Base-by-base conservation (phyloP, 495 filamentous ascomycete species). In the Tuber microsphaerosporum region DNA sequence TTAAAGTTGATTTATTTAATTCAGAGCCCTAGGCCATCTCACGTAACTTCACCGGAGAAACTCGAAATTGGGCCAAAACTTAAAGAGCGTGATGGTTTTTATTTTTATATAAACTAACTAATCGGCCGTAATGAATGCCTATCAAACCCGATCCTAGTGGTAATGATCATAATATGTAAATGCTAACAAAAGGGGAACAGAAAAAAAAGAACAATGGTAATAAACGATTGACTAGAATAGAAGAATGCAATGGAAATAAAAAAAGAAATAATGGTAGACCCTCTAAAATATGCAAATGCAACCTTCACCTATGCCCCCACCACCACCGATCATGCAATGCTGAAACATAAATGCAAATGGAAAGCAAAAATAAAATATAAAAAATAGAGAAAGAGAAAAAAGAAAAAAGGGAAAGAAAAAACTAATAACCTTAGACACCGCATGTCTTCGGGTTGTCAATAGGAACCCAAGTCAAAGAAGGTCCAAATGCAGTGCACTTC, bases 351-450 rank as follows among this genome's bases (percentile, higher is more conserved):
- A 65, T 34, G 4, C 3, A 46, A 19, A 45, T 0, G 44, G 12
- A 45, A 45, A 45, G 2, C 2, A 16, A 17, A 56, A 65, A n/a
- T n/a, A 16, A n/a, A 34, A 65, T 37, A 37, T 37, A 37, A 37
- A 37, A 37, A 37, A 37, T 37, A 37, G 34, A 37, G 2, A 37
- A 37, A 37, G 34, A 37, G 34, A 37, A 37, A 41, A 41, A 5
- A 3, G 39, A 65, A 34, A 34, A 65, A 14, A 16, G 0, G 34
- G 1, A 37, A 31, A 8, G 12, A 61, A 12, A 31, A 65, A 26
- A 26, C 51, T 16, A 9, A 61, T 26, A 31, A 26, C 22, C 56
- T 65, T 65, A 71, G 17, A 75, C 74, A 75, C 74, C 74, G 37
- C 74, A 75, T n/a, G 56, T 71, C 1, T 0, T 16, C 16, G 74